Evolutionary conservation across 495 filamentous ascomycete species (phyloP), one percentile per base, ranked within the genome.

Genomic region (Trichocladium uniseriatum): DNA sequence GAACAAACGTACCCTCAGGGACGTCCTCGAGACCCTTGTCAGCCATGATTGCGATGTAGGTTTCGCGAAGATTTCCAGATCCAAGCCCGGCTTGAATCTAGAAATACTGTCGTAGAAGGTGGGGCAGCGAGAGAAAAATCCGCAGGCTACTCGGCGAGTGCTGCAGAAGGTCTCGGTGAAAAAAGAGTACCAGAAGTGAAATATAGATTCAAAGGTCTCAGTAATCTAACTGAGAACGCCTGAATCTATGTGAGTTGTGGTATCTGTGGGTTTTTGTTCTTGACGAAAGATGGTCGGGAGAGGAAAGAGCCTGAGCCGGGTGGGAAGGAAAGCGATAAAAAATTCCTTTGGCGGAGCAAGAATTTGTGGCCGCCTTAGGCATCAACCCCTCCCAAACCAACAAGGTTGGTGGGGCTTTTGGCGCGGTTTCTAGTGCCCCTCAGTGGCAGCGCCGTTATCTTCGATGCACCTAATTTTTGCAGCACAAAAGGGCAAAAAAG

Each of bases 1-100:
- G 36, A 19, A 35, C 7, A 36, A 55, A 72, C 83, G 63, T 79
- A 92, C 87, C 78, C 76, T 91, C 87, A 61, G 83, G 81, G 71
- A 96, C 80, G 65, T 96, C 90, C 79, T 96, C 90, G 73, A 96
- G 86, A 70, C 90, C 90, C 77, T 95, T 94, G 58, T 89, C 86
- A 84, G 88, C 89, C 90, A 96, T 96, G 79, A 84, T 96, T 90
- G 87, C 80, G 80, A 70, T 72, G 74, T 62, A 48, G 45, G 22
- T 58, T 65, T 66, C 53, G 56, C 60, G 62, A 66, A 62, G 60
- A 63, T 62, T 66, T 71, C 72, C 67, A 76, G 84, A 90, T 82
- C 83, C 83, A 85, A 82, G 77, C 81, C 59, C 73, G 66, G 79
- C 74, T 71, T 74, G 60, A 66, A 76, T 70, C 74, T 77, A 76